A percentile compares a stretch with the other conserved stretches of the same genome.
Conservation (phyloP, 805 yeast species). For the Alloascoidea hylecoeti region DNA sequence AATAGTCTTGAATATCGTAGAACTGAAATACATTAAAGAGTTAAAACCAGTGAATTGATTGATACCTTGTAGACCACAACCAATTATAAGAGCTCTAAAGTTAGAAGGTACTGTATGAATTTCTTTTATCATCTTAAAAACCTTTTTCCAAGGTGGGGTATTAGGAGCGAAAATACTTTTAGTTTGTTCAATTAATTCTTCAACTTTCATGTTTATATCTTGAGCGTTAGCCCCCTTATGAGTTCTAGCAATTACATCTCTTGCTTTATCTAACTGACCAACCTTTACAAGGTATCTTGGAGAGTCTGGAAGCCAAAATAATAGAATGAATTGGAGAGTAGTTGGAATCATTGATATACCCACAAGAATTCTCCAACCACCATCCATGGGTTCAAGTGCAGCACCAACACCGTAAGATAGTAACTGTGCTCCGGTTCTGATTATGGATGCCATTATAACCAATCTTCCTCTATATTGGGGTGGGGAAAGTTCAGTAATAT, state of each 20-base stretch:
- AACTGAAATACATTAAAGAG: slow-evolving; percentile 72
- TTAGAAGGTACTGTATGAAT: slow-evolving; percentile 30
- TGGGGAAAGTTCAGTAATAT: slow-evolving; percentile 88
- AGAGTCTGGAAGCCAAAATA: slow-evolving; percentile 85
- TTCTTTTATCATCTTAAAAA: slow-evolving; percentile 16
- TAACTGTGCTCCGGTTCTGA: slow-evolving; percentile 91
- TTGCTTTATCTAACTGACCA: slow-evolving; percentile 52
- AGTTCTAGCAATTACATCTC: slow-evolving; percentile 44
- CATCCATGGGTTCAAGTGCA: slow-evolving; percentile 53
- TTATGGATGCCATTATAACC: slow-evolving; percentile 76
- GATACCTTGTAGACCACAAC: slow-evolving; percentile 76
- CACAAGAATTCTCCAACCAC: slow-evolving; percentile 91
- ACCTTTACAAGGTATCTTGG: slow-evolving; percentile 80
- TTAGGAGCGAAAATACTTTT: slow-evolving; percentile 3
- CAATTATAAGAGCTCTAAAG: slow-evolving; percentile 64
- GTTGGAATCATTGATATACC: slow-evolving; percentile 89
- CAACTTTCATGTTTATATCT: slow-evolving; percentile 50
- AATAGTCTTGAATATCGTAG: slow-evolving; percentile 68
- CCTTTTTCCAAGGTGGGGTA: slow-evolving; percentile 1
- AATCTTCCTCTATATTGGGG: slow-evolving; percentile 82
- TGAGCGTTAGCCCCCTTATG: slow-evolving; percentile 51
- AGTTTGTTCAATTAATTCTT: slow-evolving; percentile 35
- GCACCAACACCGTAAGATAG: slow-evolving; percentile 83
- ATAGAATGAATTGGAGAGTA: slow-evolving; percentile 57
- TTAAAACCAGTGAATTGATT: slow-evolving; percentile 85